phyloP scores from a whole-genome alignment of 1,284 basidiomycete species.

The Grifola frondosa region DNA sequence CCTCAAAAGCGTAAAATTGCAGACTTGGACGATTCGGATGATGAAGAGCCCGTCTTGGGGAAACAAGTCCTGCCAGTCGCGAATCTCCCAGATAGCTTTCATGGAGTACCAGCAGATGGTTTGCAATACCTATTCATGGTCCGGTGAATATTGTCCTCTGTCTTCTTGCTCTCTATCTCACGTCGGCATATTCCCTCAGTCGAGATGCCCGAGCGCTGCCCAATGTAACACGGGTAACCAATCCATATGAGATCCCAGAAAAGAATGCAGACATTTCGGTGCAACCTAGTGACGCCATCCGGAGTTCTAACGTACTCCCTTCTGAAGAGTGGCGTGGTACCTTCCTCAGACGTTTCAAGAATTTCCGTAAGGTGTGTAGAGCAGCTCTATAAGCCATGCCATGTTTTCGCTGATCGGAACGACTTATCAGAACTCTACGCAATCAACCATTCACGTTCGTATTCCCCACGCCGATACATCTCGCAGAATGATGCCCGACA shows the following conservation, averaged over 20 bases:
- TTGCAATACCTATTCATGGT: slow-evolving; percentile 81
- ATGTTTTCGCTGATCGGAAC: background rate
- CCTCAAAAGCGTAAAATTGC: slow-evolving; percentile 24
- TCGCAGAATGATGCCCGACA: slow-evolving; percentile 57
- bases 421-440: slow-evolving; percentile 54
- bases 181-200: background rate
- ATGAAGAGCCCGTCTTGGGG: slow-evolving; percentile 31
- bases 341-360: slow-evolving; percentile 58
- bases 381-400: background rate
- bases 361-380: slow-evolving; percentile 58
- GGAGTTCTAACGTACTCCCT: slow-evolving; percentile 45
- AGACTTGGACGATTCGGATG: slow-evolving; percentile 28
- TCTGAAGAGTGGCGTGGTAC: slow-evolving; percentile 61
- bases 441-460: slow-evolving; percentile 55
- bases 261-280: slow-evolving; percentile 21
- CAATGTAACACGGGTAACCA: slow-evolving; percentile 55
- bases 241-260: slow-evolving; percentile 56
- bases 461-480: slow-evolving; percentile 22
- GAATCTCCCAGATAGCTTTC: slow-evolving; percentile 63
- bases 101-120: slow-evolving; percentile 67
- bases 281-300: slow-evolving; percentile 12
- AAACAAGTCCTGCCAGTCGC: slow-evolving; percentile 73
- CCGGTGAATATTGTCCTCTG: slow-evolving; percentile 43
- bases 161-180: slow-evolving; percentile 6
- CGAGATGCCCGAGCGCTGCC: slow-evolving; percentile 67